phyloP scores from a whole-genome alignment of 2,329 filamentous ascomycete genomes.

The Epicoccum nigrum region DNA sequence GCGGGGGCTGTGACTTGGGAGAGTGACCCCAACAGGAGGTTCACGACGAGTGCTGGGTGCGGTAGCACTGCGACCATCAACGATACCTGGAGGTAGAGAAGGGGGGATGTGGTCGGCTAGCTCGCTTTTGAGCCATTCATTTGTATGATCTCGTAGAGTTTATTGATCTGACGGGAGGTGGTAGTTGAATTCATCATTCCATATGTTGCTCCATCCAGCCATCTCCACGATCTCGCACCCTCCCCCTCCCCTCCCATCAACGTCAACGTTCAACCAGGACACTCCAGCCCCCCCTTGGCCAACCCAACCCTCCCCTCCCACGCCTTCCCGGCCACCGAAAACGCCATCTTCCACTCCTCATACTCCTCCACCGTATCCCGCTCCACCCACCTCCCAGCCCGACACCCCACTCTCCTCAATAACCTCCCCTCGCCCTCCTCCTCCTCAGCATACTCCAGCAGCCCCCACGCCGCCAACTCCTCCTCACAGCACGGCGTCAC shows the following conservation, averaged over 20 bases:
- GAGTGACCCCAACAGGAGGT: constrained; percentile 50
- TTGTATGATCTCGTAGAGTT: no score
- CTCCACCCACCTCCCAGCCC: constrained; percentile 15
- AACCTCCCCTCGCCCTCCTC: neutral
- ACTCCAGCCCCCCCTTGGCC: neutral
- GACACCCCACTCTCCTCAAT: constrained; percentile 9
- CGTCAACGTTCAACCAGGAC: neutral
- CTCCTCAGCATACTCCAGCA: constrained; percentile 11
- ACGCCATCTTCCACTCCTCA: constrained; percentile 3
- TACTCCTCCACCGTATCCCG: constrained; percentile 7
- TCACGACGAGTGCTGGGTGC: constrained; percentile 36
- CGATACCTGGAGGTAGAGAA: constrained; percentile 29
- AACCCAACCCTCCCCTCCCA: constrained; percentile 11
- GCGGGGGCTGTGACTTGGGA: constrained; percentile 55
- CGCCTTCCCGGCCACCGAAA: neutral
- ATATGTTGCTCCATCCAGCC: no score
- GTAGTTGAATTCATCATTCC: no score
- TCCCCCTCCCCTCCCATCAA: no score
- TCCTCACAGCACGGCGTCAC: constrained; percentile 19
- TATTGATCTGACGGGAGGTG: no score
- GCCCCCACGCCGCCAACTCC: constrained; percentile 6
- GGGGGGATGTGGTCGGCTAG: no score
- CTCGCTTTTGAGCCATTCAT: no score
- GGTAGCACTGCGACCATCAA: constrained; percentile 23
- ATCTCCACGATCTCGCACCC: no score